Evolutionary conservation across 2,329 filamentous ascomycete genomes (phyloP), one percentile per base, ranked within the genome.

Genomic region (Colletotrichum spinosum): DNA sequence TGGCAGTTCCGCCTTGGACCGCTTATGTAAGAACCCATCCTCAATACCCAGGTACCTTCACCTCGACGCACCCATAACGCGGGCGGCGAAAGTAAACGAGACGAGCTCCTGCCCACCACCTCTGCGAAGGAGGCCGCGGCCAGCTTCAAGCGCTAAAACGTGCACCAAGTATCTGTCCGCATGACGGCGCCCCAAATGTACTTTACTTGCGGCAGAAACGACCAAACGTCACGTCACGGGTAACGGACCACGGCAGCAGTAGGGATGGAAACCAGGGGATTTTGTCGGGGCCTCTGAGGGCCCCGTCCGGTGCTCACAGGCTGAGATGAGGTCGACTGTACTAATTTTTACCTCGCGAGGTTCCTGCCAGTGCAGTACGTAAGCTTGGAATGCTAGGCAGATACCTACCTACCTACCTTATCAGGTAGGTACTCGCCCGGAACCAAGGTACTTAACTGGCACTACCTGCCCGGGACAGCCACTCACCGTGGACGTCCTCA

Each of bases 201-300:
- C 53, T 4, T 55, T 25, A 25, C 33, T 38, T n/a, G 17, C 39
- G 8, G 52, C 25, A 8, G 38, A 46, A 42, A 45, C 8, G 39
- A 25, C 25, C 25, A 25, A 25, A 4, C 25, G 25, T 25, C 25
- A 25, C 3, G 25, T 25, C 4, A 25, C 25, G 25, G 25, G 25
- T 25, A 25, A 25, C 25, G 25, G 25, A 25, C 25, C 25, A 25
- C 25, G 4, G 25, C 25, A 25, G 4, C 25, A 25, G 25, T 25
- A 25, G 25, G 25, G 25, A 25, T 15, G 37, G 25, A 10, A 33
- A 39, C 12, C 53, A 55, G 46, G 46, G 55, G 38, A 42, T 8
- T 51, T 58, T 25, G 45, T 58, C 55, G 55, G 55, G 55, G 55
- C 51, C 55, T 50, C 55, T 58, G 37, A 38, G n/a, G 37, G 38